A percentile compares a stretch with the other conserved stretches of the same genome.
Evolutionary conservation across 1,139 yeast genomes (phyloP).

Genomic region (Yamadazyma oceani): DNA sequence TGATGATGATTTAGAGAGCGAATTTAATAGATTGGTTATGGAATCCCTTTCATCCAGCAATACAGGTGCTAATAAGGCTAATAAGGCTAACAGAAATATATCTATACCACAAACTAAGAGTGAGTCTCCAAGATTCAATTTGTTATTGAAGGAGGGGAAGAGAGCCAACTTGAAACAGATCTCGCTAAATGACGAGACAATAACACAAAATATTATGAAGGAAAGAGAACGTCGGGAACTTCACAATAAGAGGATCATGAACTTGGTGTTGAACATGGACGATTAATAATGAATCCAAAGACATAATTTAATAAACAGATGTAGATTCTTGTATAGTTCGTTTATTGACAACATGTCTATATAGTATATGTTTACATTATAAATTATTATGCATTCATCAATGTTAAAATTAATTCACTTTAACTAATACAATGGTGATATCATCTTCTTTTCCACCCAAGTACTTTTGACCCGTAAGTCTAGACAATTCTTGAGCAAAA

Average conservation of each 20-base stretch:
- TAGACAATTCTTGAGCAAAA: slow-evolving; percentile 77
- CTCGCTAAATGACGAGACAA: slow-evolving; percentile 41
- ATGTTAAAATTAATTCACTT: slow-evolving; percentile 37
- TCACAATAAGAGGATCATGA: slow-evolving; percentile 43
- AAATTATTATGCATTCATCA: too few relatives aligned
- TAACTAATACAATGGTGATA: slow-evolving; percentile 75
- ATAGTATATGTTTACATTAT: too few relatives aligned
- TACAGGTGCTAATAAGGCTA: slow-evolving; percentile 14
- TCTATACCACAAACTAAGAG: slow-evolving; percentile 4
- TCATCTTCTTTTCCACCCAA: slow-evolving; percentile 96
- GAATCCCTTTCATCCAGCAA: slow-evolving; percentile 37
- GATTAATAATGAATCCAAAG: slow-evolving; percentile 8
- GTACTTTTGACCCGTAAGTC: slow-evolving; percentile 67
- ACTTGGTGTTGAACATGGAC: slow-evolving; percentile 42
- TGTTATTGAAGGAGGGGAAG: slow-evolving; percentile 54
- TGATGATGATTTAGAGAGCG: slow-evolving; percentile 53
- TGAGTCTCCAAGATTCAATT: slow-evolving; percentile 45
- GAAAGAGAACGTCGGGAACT: slow-evolving; percentile 33
- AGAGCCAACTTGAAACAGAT: slow-evolving; percentile 44
- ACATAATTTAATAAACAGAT: neutral
- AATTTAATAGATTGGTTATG: slow-evolving; percentile 48
- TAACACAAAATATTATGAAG: slow-evolving; percentile 41
- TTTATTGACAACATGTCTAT: too few relatives aligned
- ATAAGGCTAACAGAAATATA: neutral
- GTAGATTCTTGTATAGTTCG: too few relatives aligned